Base-by-base conservation (phyloP, 352 stramenopile genomes). In the Stephanocyclus meneghinianus region DNA sequence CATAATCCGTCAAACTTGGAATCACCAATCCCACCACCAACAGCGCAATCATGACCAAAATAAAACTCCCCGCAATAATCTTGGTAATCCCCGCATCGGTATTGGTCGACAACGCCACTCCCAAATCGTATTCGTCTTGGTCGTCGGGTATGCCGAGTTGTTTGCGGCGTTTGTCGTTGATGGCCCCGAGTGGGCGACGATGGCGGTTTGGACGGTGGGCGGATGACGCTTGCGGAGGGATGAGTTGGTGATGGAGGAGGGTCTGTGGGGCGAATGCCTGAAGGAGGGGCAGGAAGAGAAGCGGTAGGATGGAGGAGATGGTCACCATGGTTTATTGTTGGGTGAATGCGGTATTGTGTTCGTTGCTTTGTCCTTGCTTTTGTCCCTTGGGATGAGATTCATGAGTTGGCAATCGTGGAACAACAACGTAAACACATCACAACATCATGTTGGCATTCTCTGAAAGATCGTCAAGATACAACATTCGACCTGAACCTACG, bases 81-180 rank as follows among this genome's bases (percentile, higher is more conserved):
- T 94, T 94, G 8, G 86, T 87, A 67, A 94, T 94, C 0, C 87
- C 73, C 8, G 74, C 64, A 82, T 94, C 90, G 13, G 90, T 94
- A 76, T 91, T 92, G 10, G 72, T 73, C 7, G 78, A 64, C 7
- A 94, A 60, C 37, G 90, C 90, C 29, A 86, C 59, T 56, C 84
- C 80, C 10, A 94, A 74, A 81, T 94, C 90, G 51, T 94, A 93
- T 78, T 94, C 90, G 48, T 91, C 81, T 69, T 91, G 86, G 61
- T 92, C 87, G 37, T 93, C 90, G 8, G 50, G 50, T 40, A 94
- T 88, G 0, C 90, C 90, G 7, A 94, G 71, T 80, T 94, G 61
- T 66, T 70, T 70, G 16, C 82, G 50, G 18, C 84, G 72, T 59
- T 83, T 44, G 9, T 82, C 32, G 32, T 55, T 55, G 15, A n/a